Evolutionary conservation across 2,329 filamentous ascomycete species (phyloP), one percentile per base, ranked within the genome.

Genomic region (Rhynchosporium graminicola): DNA sequence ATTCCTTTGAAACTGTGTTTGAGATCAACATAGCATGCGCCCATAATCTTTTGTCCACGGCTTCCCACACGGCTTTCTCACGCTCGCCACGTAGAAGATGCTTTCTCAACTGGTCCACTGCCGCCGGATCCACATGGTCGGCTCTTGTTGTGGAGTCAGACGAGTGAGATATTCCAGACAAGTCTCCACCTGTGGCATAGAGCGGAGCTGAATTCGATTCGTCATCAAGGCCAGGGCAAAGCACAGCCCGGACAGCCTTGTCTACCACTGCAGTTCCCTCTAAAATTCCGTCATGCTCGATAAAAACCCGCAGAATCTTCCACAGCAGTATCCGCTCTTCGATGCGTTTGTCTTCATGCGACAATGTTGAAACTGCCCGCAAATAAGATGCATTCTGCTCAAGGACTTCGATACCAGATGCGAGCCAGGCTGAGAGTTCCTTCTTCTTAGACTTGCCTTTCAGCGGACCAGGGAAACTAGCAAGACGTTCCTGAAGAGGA

Each of bases 391-490:
- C 66, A 59, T 77, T 81, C 70, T 80, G 83, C 73, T 96, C 91
- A 42, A 97, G 77, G 0, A 79, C 79, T 43, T 91, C 87, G 61
- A 98, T 94, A 58, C 88, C 91, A 63, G 83, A 80, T 4, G 82
- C 84, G 50, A 99, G 80, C 95, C 96, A 99, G 1, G 85, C 77
- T 48, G 93, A 70, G 0, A 92, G 84, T 60, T 99, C 94, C 79
- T 98, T 99, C 81, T 99, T 99, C 81, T 97, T 98, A 1, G 88
- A 87, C 74, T 97, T 98, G 46, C 87, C 84, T 75, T 89, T 92
- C 33, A 99, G 79, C 3, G 96, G 95, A 0, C 95, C 95, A 0
- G 95, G 95, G 71, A 98, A 98, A 69, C 88, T 92, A 20, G 86
- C 83, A 55, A 95, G 78, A 2, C 87, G 83, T 40, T 95, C 91